Evolutionary conservation across 2,329 filamentous ascomycete species (phyloP).

Genomic region (Diplocarpon mali): DNA sequence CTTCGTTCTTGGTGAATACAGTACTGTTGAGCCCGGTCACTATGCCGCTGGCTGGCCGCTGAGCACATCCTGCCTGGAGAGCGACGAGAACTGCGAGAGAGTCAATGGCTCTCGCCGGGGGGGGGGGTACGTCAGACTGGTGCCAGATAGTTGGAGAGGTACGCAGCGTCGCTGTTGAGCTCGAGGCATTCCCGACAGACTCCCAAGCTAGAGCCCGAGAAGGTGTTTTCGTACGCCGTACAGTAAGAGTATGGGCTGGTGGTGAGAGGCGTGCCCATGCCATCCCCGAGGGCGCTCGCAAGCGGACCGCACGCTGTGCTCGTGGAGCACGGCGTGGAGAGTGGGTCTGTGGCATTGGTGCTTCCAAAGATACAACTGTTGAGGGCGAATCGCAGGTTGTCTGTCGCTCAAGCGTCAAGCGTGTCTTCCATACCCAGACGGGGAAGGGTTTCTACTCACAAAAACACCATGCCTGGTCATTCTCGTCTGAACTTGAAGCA

Average conservation of each 20-base stretch:
- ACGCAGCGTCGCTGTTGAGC: constrained; percentile 7
- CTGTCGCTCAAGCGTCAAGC: constrained; percentile 11
- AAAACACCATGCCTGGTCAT: constrained; percentile 23
- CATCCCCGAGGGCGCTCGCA: constrained; percentile 16
- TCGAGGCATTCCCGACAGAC: constrained; percentile 13
- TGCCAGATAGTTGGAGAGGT: constrained; percentile 19
- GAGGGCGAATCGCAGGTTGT: constrained; percentile 25
- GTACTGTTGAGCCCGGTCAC: constrained; percentile 19
- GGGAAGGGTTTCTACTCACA: constrained; percentile 16
- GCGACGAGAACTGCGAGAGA: constrained; percentile 19
- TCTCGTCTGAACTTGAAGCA: constrained; percentile 12
- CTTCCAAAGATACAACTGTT: constrained; percentile 22
- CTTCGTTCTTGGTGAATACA: constrained; percentile 18
- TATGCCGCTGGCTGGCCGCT: constrained; percentile 15
- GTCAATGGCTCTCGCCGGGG: not conserved
- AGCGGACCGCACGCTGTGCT: constrained; percentile 18
- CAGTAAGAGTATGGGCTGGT: constrained; percentile 22
- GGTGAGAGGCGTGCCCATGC: constrained; percentile 15
- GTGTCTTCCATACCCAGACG: not conserved
- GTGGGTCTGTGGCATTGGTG: constrained; percentile 16
- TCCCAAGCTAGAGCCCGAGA: constrained; percentile 13
- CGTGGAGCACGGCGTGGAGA: constrained; percentile 20
- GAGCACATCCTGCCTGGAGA: constrained; percentile 21
- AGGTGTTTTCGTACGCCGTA: constrained; percentile 15
- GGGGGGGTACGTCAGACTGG: not conserved